phyloP scores from a whole-genome alignment of 768 basidiomycete genomes.

The Boletus tylopilopsis region DNA sequence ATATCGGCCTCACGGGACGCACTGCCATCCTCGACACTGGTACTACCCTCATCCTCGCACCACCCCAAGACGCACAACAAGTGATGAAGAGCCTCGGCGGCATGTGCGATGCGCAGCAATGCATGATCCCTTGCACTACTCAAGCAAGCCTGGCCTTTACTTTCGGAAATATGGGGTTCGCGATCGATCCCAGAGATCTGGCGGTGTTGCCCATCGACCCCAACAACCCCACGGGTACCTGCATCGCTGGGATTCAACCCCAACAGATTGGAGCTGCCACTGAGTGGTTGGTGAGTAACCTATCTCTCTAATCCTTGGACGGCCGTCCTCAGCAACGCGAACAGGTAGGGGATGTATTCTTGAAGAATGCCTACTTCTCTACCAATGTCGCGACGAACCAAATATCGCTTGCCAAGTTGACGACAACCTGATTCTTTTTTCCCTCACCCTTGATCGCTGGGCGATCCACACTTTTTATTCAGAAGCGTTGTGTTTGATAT shows the following conservation, averaged over 20 bases:
- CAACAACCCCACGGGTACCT: slow-evolving; percentile 55
- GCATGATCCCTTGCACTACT: slow-evolving; percentile 65
- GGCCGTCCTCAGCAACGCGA: not conserved
- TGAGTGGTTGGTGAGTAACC: slow-evolving; percentile 62
- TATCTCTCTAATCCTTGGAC: not conserved
- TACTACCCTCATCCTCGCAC: slow-evolving; percentile 43
- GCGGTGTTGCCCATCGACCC: slow-evolving; percentile 50
- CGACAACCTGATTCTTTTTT: slow-evolving; percentile 22
- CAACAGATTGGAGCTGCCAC: slow-evolving; percentile 55
- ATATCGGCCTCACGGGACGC: slow-evolving; percentile 51
- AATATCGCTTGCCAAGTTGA: slow-evolving; percentile 56
- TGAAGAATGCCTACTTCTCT: slow-evolving; percentile 76
- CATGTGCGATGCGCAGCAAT: slow-evolving; percentile 43
- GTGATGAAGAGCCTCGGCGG: slow-evolving; percentile 63
- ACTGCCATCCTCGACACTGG: slow-evolving; percentile 64
- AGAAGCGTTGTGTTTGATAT: not conserved
- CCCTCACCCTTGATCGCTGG: slow-evolving; percentile 6
- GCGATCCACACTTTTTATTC: slow-evolving; percentile 1
- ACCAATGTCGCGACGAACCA: slow-evolving; percentile 56
- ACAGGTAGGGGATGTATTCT: slow-evolving; percentile 64
- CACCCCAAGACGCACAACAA: slow-evolving; percentile 46
- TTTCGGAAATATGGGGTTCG: slow-evolving; percentile 55
- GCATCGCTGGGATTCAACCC: slow-evolving; percentile 65
- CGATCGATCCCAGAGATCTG: slow-evolving; percentile 65
- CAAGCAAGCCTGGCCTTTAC: slow-evolving; percentile 49